Conservation (phyloP, 108 stramenopile genomes). For the Discostella stelligeroides region DNA sequence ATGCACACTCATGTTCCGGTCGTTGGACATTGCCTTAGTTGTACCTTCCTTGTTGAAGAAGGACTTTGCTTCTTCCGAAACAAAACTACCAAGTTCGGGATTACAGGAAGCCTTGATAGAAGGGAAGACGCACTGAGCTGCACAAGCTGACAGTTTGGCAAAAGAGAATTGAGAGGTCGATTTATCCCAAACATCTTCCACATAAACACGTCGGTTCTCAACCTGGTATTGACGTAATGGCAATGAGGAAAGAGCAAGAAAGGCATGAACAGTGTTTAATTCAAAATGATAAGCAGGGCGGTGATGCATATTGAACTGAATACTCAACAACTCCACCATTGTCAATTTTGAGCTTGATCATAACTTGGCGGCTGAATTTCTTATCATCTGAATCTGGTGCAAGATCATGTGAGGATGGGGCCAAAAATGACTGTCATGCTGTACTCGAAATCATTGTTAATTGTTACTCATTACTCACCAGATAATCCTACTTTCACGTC, state of each 20-base stretch:
- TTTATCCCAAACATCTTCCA: constrained; percentile 51
- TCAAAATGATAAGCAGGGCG: too few relatives aligned
- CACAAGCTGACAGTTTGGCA: constrained; percentile 44
- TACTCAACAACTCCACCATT: constrained; percentile 51
- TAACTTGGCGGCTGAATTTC: constrained; percentile 43
- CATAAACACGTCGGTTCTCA: constrained; percentile 62
- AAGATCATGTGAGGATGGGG: too few relatives aligned
- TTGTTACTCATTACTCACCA: constrained; percentile 49
- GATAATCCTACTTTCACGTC: constrained; percentile 48
- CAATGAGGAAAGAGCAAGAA: neutral
- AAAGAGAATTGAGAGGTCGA: constrained; percentile 43
- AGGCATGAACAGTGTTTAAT: too few relatives aligned
- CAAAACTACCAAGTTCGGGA: too few relatives aligned
- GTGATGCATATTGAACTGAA: too few relatives aligned
- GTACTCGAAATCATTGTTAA: too few relatives aligned
- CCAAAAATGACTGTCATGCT: too few relatives aligned
- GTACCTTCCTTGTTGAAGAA: too few relatives aligned
- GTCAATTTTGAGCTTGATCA: constrained; percentile 63
- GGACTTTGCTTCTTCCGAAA: too few relatives aligned
- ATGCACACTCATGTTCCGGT: too few relatives aligned
- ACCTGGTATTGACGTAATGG: constrained; percentile 14
- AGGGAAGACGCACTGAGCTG: constrained; percentile 41
- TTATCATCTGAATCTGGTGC: constrained; percentile 31
- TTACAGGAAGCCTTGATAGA: too few relatives aligned
- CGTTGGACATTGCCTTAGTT: too few relatives aligned